These are phyloP conservation scores for Pseudogymnoascus sp. DNA, from an alignment of 2,329 filamentous ascomycete species.

Conservation along the genomic window DNA sequence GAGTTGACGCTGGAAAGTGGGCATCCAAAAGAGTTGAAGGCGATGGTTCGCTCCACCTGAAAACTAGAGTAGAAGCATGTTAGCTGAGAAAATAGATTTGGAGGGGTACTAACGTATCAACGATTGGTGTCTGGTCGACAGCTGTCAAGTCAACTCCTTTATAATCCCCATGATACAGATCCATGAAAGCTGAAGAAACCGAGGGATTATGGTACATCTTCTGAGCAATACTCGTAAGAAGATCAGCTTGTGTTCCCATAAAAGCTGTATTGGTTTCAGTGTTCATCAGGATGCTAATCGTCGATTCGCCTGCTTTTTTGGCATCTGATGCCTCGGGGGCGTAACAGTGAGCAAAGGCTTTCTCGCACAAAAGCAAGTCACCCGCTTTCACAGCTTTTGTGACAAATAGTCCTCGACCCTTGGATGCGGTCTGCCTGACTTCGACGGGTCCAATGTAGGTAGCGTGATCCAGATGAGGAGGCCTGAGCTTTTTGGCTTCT, in stretches of 20 bases:
- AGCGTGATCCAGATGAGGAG: slow-evolving; percentile 47
- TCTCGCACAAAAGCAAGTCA: slow-evolving; percentile 50
- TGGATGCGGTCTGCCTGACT: slow-evolving; percentile 35
- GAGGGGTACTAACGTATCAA: slow-evolving; percentile 35
- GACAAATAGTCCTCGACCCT: slow-evolving; percentile 47
- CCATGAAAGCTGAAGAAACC: slow-evolving; percentile 29
- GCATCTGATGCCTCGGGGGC: slow-evolving; percentile 21
- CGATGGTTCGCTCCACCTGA: slow-evolving; percentile 38
- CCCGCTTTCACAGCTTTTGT: slow-evolving; percentile 42
- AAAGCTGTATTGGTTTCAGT: slow-evolving; percentile 27
- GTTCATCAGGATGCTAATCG: slow-evolving; percentile 35
- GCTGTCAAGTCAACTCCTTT: slow-evolving; percentile 21
- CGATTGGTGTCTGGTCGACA: slow-evolving; percentile 36
- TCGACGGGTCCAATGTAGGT: slow-evolving; percentile 40
- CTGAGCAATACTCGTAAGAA: slow-evolving; percentile 38
- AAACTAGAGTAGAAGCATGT: slow-evolving; percentile 28
- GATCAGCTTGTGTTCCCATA: slow-evolving; percentile 36
- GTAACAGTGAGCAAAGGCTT: slow-evolving; percentile 46
- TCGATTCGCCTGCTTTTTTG: slow-evolving; percentile 16
- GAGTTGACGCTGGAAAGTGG: slow-evolving; percentile 18
- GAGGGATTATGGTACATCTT: slow-evolving; percentile 41
- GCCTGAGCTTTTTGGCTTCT: slow-evolving; percentile 30
- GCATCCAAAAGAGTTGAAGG: slow-evolving; percentile 42
- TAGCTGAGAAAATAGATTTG: not conserved
- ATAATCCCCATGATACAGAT: slow-evolving; percentile 39